Conservation (phyloP, 345 rosid species). For the Clausena lansium region DNA sequence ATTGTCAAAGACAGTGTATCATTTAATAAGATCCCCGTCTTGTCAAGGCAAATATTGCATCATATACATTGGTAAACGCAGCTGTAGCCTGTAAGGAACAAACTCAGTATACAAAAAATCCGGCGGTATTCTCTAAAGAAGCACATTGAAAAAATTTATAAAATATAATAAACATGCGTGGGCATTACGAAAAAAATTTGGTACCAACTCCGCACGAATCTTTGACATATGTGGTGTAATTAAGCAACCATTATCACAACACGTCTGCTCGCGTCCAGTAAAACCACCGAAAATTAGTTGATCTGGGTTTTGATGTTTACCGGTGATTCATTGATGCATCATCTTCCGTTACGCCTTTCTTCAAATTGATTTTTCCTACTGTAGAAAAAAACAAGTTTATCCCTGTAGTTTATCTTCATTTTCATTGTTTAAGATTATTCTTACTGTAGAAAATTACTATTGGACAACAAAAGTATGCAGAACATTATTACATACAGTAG, state of each 20-base stretch:
- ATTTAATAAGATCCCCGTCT: not conserved
- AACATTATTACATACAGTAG: conserved; percentile 28
- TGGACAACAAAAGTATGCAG: conserved; percentile 13
- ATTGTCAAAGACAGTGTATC: not conserved
- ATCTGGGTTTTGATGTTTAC: not conserved
- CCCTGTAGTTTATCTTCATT: too few species aligned
- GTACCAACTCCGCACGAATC: too few species aligned
- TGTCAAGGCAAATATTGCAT: not conserved
- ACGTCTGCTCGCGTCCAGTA: too few species aligned
- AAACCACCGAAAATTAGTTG: not conserved
- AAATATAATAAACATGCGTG: not conserved
- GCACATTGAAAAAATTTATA: conserved; percentile 15
- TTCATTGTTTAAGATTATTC: not conserved
- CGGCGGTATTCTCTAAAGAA: conserved; percentile 6
- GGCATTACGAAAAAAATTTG: not conserved
- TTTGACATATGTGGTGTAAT: too few species aligned
- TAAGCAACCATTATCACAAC: too few species aligned
- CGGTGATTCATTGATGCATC: not conserved
- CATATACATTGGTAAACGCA: not conserved
- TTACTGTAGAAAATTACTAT: conserved; percentile 2
- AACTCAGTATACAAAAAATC: not conserved
- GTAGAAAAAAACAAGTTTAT: too few species aligned
- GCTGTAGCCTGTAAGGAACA: conserved; percentile 14
- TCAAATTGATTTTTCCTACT: not conserved
- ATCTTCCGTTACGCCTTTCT: too few species aligned